Base-by-base conservation (phyloP, 352 stramenopile genomes). In the Elongisporangium undulatum region DNA sequence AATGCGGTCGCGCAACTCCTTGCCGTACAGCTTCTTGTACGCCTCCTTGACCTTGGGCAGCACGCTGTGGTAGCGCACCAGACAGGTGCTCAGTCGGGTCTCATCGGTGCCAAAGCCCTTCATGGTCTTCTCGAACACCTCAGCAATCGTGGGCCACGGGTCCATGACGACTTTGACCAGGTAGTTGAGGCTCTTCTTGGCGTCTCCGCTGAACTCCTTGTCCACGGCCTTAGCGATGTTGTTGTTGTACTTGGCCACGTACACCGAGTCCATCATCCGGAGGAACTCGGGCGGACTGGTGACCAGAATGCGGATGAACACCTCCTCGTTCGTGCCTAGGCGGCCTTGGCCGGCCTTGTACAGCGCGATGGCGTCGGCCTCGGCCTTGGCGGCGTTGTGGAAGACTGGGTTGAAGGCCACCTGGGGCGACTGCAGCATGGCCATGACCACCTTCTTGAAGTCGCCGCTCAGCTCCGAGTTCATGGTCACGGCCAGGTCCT, bases 181-280 rank as follows among this genome's bases (percentile, higher is more conserved):
- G 53, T 86, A 88, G 52, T 77, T 77, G 29, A 94, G 79, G 63
- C 67, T 79, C 38, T 76, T 79, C 70, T 89, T 88, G 39, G 84
- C 84, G 53, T 91, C 77, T 5, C 84, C 84, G 34, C 82, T 89
- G 52, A 94, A 94, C 65, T 94, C 84, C 61, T 87, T 92, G 38
- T 94, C 77, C 8, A 94, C 68, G 3, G 84, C 84, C 56, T 89
- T 87, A 22, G 69, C 71, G 53, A 94, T 86, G 57, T 86, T 86
- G 66, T 92, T 87, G 65, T 76, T 86, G 71, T 92, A 87, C 75
- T 92, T 90, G 65, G 69, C 67, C 38, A 84, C 69, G 59, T 94
- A 94, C 48, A 82, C 84, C 0, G 71, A 67, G 65, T 94, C 74
- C 54, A 94, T 70, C 67, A 88, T 81, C 52, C 72, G 74, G 49